Evolutionary conservation across 2,329 filamentous ascomycete genomes (phyloP).

Genomic region (Didymella arachidicola): DNA sequence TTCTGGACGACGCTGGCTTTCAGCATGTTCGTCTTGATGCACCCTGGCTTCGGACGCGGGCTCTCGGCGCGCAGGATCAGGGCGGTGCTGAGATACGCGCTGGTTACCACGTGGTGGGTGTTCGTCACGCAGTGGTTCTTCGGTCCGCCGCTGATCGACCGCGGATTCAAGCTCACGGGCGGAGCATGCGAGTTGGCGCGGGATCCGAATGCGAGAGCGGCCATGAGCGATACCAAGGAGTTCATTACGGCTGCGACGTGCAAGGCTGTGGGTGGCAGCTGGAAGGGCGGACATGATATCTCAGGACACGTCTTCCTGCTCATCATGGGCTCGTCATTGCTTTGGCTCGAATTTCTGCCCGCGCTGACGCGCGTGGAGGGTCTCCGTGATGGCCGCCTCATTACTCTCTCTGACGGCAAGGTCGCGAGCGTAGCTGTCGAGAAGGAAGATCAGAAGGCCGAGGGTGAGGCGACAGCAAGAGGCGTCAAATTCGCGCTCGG

Average conservation of each 20-base stretch:
- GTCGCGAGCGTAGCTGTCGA: slow-evolving; percentile 57
- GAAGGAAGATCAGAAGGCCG: slow-evolving; percentile 52
- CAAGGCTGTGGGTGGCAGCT: slow-evolving; percentile 80
- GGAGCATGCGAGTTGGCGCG: slow-evolving; percentile 76
- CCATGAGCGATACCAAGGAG: slow-evolving; percentile 55
- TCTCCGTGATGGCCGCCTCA: slow-evolving; percentile 67
- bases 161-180: slow-evolving; percentile 86
- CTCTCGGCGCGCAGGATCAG: slow-evolving; percentile 58
- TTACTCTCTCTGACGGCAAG: slow-evolving; percentile 72
- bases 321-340: slow-evolving; percentile 80
- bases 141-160: slow-evolving; percentile 87
- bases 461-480: slow-evolving; percentile 51
- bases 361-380: slow-evolving; percentile 60
- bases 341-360: slow-evolving; percentile 80
- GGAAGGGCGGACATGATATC: slow-evolving; percentile 96
- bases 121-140: slow-evolving; percentile 97
- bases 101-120: slow-evolving; percentile 81
- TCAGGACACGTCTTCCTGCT: slow-evolving; percentile 94
- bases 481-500: slow-evolving; percentile 63
- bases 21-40: slow-evolving; percentile 70
- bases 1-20: slow-evolving; percentile 85
- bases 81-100: slow-evolving; percentile 71
- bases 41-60: slow-evolving; percentile 64
- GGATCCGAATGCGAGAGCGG: slow-evolving; percentile 58
- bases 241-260: slow-evolving; percentile 80